A percentile compares a stretch with the other conserved stretches of the same genome.
Conservation (phyloP, 176 grass and related monocot genomes). For the Secale cereale region DNA sequence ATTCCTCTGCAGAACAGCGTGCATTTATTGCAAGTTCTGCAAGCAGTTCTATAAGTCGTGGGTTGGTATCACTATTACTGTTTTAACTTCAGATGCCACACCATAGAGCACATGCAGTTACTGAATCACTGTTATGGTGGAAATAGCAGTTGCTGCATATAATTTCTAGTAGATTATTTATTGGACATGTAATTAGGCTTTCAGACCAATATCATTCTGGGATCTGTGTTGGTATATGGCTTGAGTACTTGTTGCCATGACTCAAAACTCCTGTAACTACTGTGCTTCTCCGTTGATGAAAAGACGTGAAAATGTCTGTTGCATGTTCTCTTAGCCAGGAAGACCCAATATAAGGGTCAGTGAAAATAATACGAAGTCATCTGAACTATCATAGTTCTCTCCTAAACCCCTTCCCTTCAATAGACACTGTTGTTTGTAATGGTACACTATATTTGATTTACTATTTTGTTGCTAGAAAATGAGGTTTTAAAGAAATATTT, state of each 20-base stretch:
- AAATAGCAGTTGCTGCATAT: background rate
- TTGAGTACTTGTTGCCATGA: background rate
- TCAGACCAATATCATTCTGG: background rate
- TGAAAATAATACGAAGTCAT: background rate
- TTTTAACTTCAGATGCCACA: background rate
- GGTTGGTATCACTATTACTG: background rate
- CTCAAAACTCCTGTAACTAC: background rate
- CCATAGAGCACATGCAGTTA: background rate
- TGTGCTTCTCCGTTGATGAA: background rate
- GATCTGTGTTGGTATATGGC: background rate
- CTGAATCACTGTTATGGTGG: background rate
- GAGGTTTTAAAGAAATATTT: background rate
- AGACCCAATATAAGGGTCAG: background rate
- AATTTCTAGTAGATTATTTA: constrained; percentile 8
- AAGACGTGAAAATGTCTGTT: background rate
- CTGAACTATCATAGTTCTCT: background rate
- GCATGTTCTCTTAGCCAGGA: background rate
- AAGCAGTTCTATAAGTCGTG: background rate
- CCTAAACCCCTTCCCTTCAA: background rate
- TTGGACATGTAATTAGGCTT: constrained; percentile 11
- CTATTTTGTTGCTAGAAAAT: background rate
- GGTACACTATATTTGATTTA: background rate
- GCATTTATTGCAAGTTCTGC: background rate
- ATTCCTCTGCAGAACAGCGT: background rate
- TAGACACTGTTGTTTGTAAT: background rate